These are phyloP conservation scores for Ustilago crameri DNA, from an alignment of 1,284 basidiomycete species.

Conservation along the genomic window DNA sequence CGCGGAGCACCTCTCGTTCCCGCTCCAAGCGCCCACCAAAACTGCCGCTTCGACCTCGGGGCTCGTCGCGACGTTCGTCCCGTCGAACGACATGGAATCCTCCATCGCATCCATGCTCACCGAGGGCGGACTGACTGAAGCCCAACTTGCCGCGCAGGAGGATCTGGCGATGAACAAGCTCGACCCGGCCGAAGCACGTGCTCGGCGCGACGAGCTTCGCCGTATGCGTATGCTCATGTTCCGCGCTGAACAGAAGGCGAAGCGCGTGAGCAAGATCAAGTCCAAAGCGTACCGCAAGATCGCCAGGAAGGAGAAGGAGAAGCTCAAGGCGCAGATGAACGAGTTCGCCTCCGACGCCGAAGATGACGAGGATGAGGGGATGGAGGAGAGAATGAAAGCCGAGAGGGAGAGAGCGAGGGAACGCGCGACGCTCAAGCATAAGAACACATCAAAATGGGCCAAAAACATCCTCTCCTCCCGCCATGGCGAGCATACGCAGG, in stretches of 20 bases:
- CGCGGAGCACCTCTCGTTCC: conserved; percentile 92
- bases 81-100: conserved; percentile 56
- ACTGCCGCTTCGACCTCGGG: conserved; percentile 76
- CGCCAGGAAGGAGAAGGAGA: conserved; percentile 79
- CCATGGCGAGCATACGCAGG: conserved; percentile 44
- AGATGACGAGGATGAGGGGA: conserved; percentile 69
- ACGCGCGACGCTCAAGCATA: conserved; percentile 67
- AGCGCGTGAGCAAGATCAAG: conserved; percentile 93
- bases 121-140: conserved; percentile 70
- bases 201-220: conserved; percentile 82
- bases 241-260: conserved; percentile 89
- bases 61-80: conserved; percentile 75
- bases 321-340: conserved; percentile 71
- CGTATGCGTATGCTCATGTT: conserved; percentile 93
- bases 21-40: conserved; percentile 75
- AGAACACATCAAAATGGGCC: conserved; percentile 68
- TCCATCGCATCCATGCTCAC: conserved; percentile 66
- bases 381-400: conserved; percentile 74
- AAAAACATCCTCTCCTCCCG: conserved; percentile 44
- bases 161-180: conserved; percentile 83
- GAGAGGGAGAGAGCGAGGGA: conserved; percentile 74
- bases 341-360: conserved; percentile 68
- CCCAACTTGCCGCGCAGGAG: conserved; percentile 80
- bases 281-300: conserved; percentile 90
- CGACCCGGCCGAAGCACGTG: conserved; percentile 82